Evolutionary conservation across 2,329 filamentous ascomycete genomes (phyloP), one percentile per base, ranked within the genome.

Genomic region (Myriosclerotinia duriaeana): DNA sequence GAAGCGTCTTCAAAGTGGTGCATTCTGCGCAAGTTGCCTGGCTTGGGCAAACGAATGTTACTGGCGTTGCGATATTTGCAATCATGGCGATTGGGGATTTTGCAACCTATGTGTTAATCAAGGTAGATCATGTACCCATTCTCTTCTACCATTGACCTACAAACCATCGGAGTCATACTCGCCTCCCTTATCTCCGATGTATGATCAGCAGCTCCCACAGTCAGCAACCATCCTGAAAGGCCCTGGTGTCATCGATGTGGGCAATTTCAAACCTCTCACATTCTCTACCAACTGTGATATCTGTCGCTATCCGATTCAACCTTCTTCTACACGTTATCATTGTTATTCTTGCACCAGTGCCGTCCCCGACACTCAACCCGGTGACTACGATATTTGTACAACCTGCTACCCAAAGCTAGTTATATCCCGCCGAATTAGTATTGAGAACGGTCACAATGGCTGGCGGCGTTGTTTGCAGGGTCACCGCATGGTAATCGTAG

Each of bases 61-160:
- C 78, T 98, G 93, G 94, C 88, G 91, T 69, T 98, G 94, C 77
- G 87, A 90, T 67, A 77, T 84, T 36, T 98, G 94, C 79, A 97
- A 97, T 73, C 88, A 95, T 69, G 94, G 92, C 6, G 93, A 96
- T 74, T 98, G 93, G 93, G 94, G 94, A 0, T 97, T 92, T 76
- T 98, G 94, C 78, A 92, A 93, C 72, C 80, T 84, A 68, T 98
- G 94, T 71, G 92, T 97, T 40, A 93, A 94, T 67, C 87, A 89
- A 76, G 93, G 92, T 20, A 84, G 84, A 68, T 90, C 88, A 68
- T 98, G 94, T 78, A 90, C 88, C 0, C 94, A 98, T 74, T 83
- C 90, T 8, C 82, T 98, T 0, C 80, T 96, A 0, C 92, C 93
- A 0, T 80, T 96, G 54, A 85, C 88, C 0, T 89, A 92, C 71